These are phyloP conservation scores for Phytopythium cucurbitacearum DNA, from an alignment of 352 stramenopile genomes.

Conservation along the genomic window DNA sequence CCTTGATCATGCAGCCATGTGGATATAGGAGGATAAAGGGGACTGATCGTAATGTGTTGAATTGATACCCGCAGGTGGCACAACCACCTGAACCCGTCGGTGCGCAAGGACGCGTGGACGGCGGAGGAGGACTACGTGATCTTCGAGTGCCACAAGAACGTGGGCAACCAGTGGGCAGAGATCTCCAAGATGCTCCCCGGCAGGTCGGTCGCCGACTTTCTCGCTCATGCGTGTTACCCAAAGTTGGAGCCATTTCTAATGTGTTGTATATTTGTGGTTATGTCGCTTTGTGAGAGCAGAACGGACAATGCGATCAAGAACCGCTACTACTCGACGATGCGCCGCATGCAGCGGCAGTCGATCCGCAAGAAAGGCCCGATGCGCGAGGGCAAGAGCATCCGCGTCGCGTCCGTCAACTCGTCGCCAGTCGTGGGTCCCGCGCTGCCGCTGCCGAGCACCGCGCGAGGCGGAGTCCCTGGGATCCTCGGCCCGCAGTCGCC, in stretches of 20 bases:
- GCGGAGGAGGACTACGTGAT: conserved; percentile 90
- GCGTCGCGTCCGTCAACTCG: conserved; percentile 55
- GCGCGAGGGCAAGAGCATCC: conserved; percentile 77
- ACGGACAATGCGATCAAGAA: conserved; percentile 93
- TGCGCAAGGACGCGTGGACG: conserved; percentile 88
- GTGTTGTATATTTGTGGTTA: neutral
- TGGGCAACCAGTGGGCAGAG: conserved; percentile 91
- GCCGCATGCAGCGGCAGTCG: conserved; percentile 83
- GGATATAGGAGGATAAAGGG: neutral
- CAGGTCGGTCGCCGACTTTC: conserved; percentile 19
- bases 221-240: neutral
- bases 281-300: conserved; percentile 9
- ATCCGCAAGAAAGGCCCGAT: conserved; percentile 83
- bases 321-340: conserved; percentile 90
- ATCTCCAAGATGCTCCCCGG: conserved; percentile 90
- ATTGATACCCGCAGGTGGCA: conserved; percentile 54
- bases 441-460: conserved; percentile 7
- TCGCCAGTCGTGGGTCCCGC: conserved; percentile 19
- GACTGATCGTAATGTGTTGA: conserved; percentile 1
- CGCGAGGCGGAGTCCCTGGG: conserved; percentile 7
- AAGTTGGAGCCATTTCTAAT: neutral
- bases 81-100: conserved; percentile 84
- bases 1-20: neutral
- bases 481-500: conserved; percentile 27
- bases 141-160: conserved; percentile 88